These are phyloP conservation scores for Pulveroboletus sp. DNA, from an alignment of 768 basidiomycete species.

Conservation along the genomic window DNA sequence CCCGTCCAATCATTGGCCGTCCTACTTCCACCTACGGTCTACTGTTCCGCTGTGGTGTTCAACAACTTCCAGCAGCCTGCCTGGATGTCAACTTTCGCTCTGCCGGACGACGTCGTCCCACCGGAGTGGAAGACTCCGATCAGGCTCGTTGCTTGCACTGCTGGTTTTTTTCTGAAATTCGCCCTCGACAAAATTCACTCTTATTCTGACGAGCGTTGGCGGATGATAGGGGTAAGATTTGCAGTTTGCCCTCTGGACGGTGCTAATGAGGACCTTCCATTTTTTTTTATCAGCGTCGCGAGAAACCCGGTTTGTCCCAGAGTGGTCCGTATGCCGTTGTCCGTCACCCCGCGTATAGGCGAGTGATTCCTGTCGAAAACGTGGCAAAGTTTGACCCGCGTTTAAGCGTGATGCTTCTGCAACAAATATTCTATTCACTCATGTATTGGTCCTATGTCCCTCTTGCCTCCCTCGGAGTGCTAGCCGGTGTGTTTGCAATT, in stretches of 20 bases:
- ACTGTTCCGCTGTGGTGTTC: slow-evolving; percentile 23
- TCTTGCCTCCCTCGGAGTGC: slow-evolving; percentile 24
- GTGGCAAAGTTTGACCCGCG: not conserved
- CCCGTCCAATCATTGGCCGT: slow-evolving; percentile 25
- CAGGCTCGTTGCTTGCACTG: slow-evolving; percentile 28
- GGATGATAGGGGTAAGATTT: slow-evolving; percentile 31
- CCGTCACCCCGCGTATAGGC: slow-evolving; percentile 37
- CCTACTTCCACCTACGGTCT: slow-evolving; percentile 27
- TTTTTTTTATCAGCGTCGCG: slow-evolving; percentile 23
- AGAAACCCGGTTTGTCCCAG: slow-evolving; percentile 28
- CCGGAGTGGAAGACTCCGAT: slow-evolving; percentile 22
- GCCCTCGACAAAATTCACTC: slow-evolving; percentile 9
- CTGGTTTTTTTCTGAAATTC: slow-evolving; percentile 17
- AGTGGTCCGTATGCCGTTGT: slow-evolving; percentile 35
- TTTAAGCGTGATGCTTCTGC: slow-evolving; percentile 21
- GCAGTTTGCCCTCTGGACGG: not conserved
- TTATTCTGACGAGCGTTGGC: slow-evolving; percentile 28
- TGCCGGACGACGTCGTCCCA: slow-evolving; percentile 24
- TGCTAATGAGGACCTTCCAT: not conserved
- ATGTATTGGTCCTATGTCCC: slow-evolving; percentile 37
- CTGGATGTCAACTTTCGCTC: slow-evolving; percentile 31
- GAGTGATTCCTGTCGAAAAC: slow-evolving; percentile 2
- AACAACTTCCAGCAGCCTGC: slow-evolving; percentile 34
- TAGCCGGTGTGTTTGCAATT: slow-evolving; percentile 24
- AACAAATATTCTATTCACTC: slow-evolving; percentile 22